Conservation (phyloP, 2,329 filamentous ascomycete species). For the Ophiostoma piceae region DNA sequence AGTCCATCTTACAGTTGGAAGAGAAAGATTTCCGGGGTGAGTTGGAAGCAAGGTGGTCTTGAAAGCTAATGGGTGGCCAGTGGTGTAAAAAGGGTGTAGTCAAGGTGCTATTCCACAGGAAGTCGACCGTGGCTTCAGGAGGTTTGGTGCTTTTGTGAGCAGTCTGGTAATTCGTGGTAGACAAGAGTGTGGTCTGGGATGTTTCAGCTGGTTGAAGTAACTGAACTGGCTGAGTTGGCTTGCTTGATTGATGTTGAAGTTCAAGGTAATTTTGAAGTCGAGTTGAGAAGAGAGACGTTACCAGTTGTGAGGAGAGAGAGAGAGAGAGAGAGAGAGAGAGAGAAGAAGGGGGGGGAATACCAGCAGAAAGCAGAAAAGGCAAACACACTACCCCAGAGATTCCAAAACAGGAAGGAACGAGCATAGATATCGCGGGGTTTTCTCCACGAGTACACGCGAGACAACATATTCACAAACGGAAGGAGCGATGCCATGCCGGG, state of each 20-base stretch:
- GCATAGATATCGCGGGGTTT: neutral
- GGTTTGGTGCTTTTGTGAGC: too few species aligned
- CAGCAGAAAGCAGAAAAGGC: too few species aligned
- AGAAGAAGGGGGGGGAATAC: neutral
- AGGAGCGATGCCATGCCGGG: neutral
- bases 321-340: too few species aligned
- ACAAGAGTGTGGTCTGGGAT: neutral
- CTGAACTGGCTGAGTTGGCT: neutral
- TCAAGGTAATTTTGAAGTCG: neutral
- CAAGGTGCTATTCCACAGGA: neutral
- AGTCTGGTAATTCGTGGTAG: neutral
- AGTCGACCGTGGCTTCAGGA: too few species aligned
- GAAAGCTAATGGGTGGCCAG: too few species aligned
- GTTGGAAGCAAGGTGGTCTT: neutral
- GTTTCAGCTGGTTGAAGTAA: neutral
- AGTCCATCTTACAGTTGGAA: neutral
- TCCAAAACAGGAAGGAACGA: constrained; percentile 1
- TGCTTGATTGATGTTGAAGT: neutral
- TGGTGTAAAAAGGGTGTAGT: neutral
- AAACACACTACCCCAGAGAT: neutral
- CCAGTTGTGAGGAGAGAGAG: neutral
- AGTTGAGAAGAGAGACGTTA: neutral
- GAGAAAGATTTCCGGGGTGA: neutral
- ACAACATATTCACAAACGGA: neutral
- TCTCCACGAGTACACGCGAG: neutral